Evolutionary conservation across 306 rosid genomes (phyloP).

Genomic region (Trifolium fragiferum): DNA sequence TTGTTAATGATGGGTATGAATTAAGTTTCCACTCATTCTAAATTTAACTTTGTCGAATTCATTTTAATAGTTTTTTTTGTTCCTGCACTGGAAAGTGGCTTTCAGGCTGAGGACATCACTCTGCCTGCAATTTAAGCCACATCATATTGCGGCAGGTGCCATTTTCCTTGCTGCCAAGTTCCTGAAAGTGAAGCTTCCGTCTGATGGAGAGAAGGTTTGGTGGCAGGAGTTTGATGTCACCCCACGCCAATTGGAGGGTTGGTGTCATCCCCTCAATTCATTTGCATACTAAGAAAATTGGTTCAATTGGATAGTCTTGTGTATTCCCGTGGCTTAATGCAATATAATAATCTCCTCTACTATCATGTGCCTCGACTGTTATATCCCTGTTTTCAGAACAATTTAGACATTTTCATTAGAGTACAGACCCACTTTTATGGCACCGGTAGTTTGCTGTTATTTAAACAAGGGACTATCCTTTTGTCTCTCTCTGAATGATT

Average conservation of each 20-base stretch:
- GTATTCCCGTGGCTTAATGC: conserved; percentile 39
- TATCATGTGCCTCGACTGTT: conserved; percentile 22
- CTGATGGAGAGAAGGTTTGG: conserved; percentile 99
- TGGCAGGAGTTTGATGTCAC: conserved; percentile 99
- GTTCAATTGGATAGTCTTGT: conserved; percentile 43
- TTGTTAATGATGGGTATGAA: conserved; percentile 98
- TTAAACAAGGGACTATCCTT: conserved; percentile 37
- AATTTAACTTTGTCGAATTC: conserved; percentile 43
- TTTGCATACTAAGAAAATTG: conserved; percentile 41
- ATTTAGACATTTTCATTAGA: conserved; percentile 35
- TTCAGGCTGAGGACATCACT: conserved; percentile 99
- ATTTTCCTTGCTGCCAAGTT: conserved; percentile 99
- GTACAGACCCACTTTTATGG: conserved; percentile 19
- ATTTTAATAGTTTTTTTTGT: conserved; percentile 45
- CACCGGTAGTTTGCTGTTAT: conserved; percentile 25
- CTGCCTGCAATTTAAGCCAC: conserved; percentile 99
- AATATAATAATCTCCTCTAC: conserved; percentile 36
- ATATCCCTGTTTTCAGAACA: conserved; percentile 27
- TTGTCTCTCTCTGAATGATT: conserved; percentile 25
- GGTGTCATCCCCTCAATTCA: conserved; percentile 65
- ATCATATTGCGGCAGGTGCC: conserved; percentile 99
- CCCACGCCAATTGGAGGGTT: conserved; percentile 99
- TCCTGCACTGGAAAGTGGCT: conserved; percentile 70
- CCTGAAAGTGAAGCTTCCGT: conserved; percentile 95
- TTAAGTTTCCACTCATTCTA: conserved; percentile 42